A percentile compares a stretch with the other conserved stretches of the same genome.
phyloP scores from a whole-genome alignment of 768 basidiomycete species.

The Boletus subcaerulescens region DNA sequence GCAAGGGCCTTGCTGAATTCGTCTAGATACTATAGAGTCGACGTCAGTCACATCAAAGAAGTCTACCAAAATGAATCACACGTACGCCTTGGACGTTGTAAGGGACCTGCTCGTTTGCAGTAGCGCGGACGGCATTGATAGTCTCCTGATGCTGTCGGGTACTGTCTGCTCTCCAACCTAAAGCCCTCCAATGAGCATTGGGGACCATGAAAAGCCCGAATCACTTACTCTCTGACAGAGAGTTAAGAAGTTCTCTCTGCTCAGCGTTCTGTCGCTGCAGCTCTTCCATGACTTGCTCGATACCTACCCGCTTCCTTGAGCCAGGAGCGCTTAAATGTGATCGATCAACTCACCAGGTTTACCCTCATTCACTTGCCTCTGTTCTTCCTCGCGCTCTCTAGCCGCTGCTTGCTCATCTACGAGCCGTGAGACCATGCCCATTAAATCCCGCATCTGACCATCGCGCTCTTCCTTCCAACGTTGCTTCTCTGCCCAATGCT shows the following conservation, averaged over 20 bases:
- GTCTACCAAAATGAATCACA: conserved; percentile 2
- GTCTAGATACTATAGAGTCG: conserved; percentile 62
- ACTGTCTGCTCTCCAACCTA: conserved; percentile 70
- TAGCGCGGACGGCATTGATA: conserved; percentile 62
- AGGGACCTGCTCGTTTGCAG: conserved; percentile 72
- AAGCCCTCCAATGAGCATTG: conserved; percentile 10
- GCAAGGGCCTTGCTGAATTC: conserved; percentile 86
- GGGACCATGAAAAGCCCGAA: neutral
- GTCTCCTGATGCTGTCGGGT: conserved; percentile 64
- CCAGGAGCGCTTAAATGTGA: neutral
- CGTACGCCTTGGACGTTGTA: conserved; percentile 83
- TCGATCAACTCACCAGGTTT: conserved; percentile 51
- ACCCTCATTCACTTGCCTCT: conserved; percentile 47
- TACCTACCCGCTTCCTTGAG: conserved; percentile 37
- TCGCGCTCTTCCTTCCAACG: conserved; percentile 58
- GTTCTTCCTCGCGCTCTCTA: conserved; percentile 49
- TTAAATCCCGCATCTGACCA: conserved; percentile 50
- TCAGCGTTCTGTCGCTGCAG: conserved; percentile 58
- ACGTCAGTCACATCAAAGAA: conserved; percentile 6
- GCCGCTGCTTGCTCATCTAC: conserved; percentile 54
- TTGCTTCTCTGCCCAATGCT: conserved; percentile 63
- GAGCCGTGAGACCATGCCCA: conserved; percentile 59
- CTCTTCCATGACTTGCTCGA: conserved; percentile 60
- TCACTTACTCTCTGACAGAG: conserved; percentile 56
- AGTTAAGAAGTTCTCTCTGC: conserved; percentile 52